Evolutionary conservation across 2,329 filamentous ascomycete genomes (phyloP), one percentile per base, ranked within the genome.

Genomic region (Aspergillus amoenus): DNA sequence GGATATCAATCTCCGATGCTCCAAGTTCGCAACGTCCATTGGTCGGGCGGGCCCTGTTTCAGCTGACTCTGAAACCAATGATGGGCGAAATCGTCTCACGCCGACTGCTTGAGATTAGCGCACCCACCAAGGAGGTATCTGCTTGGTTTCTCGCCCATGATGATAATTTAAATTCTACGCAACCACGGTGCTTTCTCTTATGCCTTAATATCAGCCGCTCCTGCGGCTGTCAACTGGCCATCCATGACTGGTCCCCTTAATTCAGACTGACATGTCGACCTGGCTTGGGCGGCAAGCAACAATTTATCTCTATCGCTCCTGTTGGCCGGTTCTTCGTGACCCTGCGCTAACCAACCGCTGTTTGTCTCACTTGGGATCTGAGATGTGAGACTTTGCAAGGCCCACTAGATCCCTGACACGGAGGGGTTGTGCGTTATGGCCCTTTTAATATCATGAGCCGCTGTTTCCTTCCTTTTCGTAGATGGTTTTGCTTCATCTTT

Each of bases 131-230:
- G 8, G 27, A 30, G 57, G 62, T 62, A 41, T 42, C 21, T 43
- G 32, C 42, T 55, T 56, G 54, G 59, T 52, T 47, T 53, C 52
- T 47, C 39, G 40, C 57, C 59, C 57, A 55, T 61, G 53, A 55
- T 58, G 65, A 50, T 61, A 49, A 60, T 59, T 57, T 55, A 53
- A 55, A 65, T 56, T 62, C 64, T 59, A 51, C 55, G 61, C 61
- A 59, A 62, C 64, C 44, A 24, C 21, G 30, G 49, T 55, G 43
- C 55, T 67, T 56, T 67, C 68, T 69, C 64, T 64, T 52, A 52
- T 30, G 22, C 27, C 22, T 43, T 30, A 40, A 67, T 66, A 68
- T 65, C 68, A 66, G 67, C 65, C 66, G 65, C 64, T 52, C 44
- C 47, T 57, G 49, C 54, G 51, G 52, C 42, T 34, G 40, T 47